Base-by-base conservation (phyloP, 2,329 filamentous ascomycete species). In the Nectriaceae sp. region DNA sequence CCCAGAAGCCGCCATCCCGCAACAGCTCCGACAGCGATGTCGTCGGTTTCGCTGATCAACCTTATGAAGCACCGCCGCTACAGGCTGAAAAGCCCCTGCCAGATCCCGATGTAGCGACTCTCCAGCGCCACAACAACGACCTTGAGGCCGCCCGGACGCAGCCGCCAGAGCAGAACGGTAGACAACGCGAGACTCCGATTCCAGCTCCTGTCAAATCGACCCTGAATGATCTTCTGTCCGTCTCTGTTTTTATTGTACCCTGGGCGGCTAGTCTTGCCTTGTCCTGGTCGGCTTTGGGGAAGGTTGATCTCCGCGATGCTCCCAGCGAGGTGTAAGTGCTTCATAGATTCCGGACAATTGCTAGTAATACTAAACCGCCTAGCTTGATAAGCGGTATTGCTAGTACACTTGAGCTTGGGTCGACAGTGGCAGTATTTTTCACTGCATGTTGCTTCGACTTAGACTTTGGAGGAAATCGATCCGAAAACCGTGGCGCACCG, bases 21-120 rank as follows among this genome's bases (percentile, higher is more conserved):
- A n/a, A n/a, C n/a, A n/a, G n/a, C 26, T 31, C 26, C 10, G 42
- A 38, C 10, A 21, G 16, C 3, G 42, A 44, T 20, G 42, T 44
- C n/a, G 15, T 44, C 5, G 42, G 42, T 35, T 44, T 44, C 21
- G 42, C 42, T 13, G 42, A 44, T 18, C 20, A 35, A 6, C 42
- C 42, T 5, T 44, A 37, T 18, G 10, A 37, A 6, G 33, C 11
- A 16, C 33, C 33, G 33, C 33, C 33, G 18, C 15, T 31, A 10
- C 26, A 31, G 26, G 15, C 26, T 6, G 16, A 11, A 18, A 6
- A 6, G 16, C 16, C 33, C 6, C 33, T 11, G 33, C 33, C 33
- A 37, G 16, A 37, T 11, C 6, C 10, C 8, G 26, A 31, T 15
- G 15, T 31, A 8, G 8, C 26, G 26, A n/a, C n/a, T n/a, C 8